These are phyloP conservation scores for Myxozyma monticola DNA, from an alignment of 805 yeast species.

Conservation along the genomic window DNA sequence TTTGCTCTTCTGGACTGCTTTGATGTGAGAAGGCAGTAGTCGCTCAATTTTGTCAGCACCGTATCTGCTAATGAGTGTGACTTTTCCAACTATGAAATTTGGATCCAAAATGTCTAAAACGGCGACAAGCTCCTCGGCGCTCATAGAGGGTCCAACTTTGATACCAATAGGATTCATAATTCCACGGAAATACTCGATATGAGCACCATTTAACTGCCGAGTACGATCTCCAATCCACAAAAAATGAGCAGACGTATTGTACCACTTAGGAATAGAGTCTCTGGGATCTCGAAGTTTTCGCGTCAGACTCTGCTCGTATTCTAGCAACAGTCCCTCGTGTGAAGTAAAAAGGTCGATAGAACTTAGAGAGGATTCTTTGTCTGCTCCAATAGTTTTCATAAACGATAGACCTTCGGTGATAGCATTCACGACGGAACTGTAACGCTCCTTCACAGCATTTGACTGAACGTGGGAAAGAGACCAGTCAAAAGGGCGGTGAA, in stretches of 20 bases:
- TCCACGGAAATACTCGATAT: slow-evolving; percentile 48
- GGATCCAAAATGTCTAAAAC: slow-evolving; percentile 45
- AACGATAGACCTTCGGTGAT: slow-evolving; percentile 43
- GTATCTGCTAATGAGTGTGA: slow-evolving; percentile 46
- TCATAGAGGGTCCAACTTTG: slow-evolving; percentile 48
- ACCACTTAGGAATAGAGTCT: slow-evolving; percentile 35
- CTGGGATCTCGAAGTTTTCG: slow-evolving; percentile 35
- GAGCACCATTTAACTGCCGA: slow-evolving; percentile 48
- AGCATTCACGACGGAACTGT: slow-evolving; percentile 41
- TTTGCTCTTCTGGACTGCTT: slow-evolving; percentile 42
- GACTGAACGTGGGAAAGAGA: slow-evolving; percentile 44
- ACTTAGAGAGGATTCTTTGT: slow-evolving; percentile 33
- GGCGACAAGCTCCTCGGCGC: slow-evolving; percentile 41
- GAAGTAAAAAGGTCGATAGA: slow-evolving; percentile 44
- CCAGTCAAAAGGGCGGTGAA: slow-evolving; percentile 45
- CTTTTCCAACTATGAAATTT: slow-evolving; percentile 41
- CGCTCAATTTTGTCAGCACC: slow-evolving; percentile 42
- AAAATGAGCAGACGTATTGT: slow-evolving; percentile 47
- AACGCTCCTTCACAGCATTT: slow-evolving; percentile 42
- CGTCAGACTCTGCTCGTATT: slow-evolving; percentile 46
- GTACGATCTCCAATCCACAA: slow-evolving; percentile 50
- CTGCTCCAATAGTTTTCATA: slow-evolving; percentile 45
- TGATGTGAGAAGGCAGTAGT: slow-evolving; percentile 43
- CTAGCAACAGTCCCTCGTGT: slow-evolving; percentile 46
- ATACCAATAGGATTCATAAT: slow-evolving; percentile 46